Evolutionary conservation across 495 filamentous ascomycete genomes (phyloP).

Genomic region (Aspergillus diversus): DNA sequence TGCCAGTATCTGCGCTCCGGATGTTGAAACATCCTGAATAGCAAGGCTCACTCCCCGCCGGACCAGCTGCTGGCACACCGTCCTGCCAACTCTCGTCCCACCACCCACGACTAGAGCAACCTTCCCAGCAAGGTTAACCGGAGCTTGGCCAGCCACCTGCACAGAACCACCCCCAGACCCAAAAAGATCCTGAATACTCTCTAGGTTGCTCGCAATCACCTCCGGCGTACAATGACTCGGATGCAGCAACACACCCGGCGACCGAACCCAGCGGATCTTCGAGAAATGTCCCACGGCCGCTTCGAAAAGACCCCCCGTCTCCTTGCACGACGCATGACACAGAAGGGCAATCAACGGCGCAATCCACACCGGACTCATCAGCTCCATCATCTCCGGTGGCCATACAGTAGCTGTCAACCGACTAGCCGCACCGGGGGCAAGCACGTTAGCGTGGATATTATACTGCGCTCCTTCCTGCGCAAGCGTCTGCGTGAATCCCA

Average conservation of each 20-base stretch:
- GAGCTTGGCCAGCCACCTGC: no score
- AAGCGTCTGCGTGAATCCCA: constrained; percentile 96
- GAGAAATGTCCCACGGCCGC: constrained; percentile 91
- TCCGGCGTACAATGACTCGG: constrained; percentile 81
- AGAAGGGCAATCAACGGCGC: constrained; percentile 93
- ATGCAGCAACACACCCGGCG: constrained; percentile 87
- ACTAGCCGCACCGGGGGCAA: constrained; percentile 91
- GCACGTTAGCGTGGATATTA: constrained; percentile 94
- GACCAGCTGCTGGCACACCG: background rate
- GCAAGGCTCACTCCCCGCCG: background rate
- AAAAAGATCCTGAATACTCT: background rate
- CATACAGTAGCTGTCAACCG: constrained; percentile 98
- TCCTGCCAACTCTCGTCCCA: constrained; percentile 58
- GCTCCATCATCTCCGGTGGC: constrained; percentile 88
- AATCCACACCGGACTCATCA: constrained; percentile 92
- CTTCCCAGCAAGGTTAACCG: constrained; percentile 60
- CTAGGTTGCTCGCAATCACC: constrained; percentile 71
- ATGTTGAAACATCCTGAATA: constrained; percentile 54
- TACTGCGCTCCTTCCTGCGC: constrained; percentile 98
- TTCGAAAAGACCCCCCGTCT: constrained; percentile 90
- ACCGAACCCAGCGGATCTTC: constrained; percentile 93
- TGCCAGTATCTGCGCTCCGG: constrained; percentile 86
- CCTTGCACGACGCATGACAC: constrained; percentile 84
- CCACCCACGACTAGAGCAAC: constrained; percentile 92
- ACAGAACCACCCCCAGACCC: constrained; percentile 71